These are phyloP conservation scores for Neurospora hispaniola DNA, from an alignment of 495 filamentous ascomycete genomes.

Conservation along the genomic window DNA sequence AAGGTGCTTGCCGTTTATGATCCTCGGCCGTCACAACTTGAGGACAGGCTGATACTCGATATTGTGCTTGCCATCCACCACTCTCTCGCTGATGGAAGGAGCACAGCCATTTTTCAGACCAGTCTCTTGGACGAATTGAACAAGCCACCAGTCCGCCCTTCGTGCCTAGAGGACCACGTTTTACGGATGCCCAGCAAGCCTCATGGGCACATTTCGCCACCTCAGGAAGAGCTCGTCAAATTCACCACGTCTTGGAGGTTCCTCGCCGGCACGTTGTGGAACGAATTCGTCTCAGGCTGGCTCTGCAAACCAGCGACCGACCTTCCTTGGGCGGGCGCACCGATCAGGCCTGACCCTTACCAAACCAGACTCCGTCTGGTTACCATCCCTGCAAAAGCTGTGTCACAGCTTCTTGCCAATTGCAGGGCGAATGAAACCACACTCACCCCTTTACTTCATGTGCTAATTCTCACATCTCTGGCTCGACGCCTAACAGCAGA, in stretches of 20 bases:
- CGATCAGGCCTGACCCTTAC: slow-evolving; percentile 12
- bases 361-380: slow-evolving; percentile 21
- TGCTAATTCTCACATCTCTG: slow-evolving; percentile 16
- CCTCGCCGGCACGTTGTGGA: slow-evolving; percentile 14
- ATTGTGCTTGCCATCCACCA: slow-evolving; percentile 27
- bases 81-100: slow-evolving; percentile 23
- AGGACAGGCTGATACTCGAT: slow-evolving; percentile 9
- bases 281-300: slow-evolving; percentile 10
- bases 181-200: slow-evolving; percentile 6
- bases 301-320: slow-evolving; percentile 3
- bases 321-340: slow-evolving; percentile 19
- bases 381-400: slow-evolving; percentile 5
- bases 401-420: slow-evolving; percentile 12
- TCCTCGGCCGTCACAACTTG: background rate
- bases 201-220: slow-evolving; percentile 9
- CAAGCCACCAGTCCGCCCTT: background rate
- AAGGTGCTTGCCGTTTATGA: slow-evolving; percentile 18
- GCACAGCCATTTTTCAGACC: slow-evolving; percentile 24
- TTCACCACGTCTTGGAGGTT: slow-evolving; percentile 19
- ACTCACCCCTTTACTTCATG: slow-evolving; percentile 24
- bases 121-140: slow-evolving; percentile 20
- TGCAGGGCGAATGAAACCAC: slow-evolving; percentile 22
- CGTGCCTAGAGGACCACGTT: slow-evolving; percentile 3
- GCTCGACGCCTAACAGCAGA: slow-evolving; percentile 10
- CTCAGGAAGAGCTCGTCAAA: slow-evolving; percentile 16